These are phyloP conservation scores for Fraxinus velutina DNA, from an alignment of 305 asterid species.

Conservation along the genomic window DNA sequence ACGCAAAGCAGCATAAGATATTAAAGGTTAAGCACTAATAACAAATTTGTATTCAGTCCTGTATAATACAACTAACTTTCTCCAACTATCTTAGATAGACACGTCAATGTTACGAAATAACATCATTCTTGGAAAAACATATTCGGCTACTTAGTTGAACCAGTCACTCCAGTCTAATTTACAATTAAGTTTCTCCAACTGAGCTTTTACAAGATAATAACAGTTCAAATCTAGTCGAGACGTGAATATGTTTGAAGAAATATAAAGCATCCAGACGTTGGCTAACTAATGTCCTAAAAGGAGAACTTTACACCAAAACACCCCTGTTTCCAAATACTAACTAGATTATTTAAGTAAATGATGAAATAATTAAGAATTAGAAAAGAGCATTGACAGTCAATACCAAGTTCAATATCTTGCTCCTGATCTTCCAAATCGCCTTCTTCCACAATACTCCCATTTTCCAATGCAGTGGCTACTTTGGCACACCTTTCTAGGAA, in stretches of 20 bases:
- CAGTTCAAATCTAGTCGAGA: not conserved
- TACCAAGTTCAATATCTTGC: conserved; percentile 39
- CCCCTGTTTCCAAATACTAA: not conserved
- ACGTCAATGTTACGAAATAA: not conserved
- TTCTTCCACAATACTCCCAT: conserved; percentile 36
- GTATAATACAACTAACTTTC: not conserved
- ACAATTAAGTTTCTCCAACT: not conserved
- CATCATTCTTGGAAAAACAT: not conserved
- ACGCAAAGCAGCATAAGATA: not conserved
- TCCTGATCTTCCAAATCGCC: conserved; percentile 45
- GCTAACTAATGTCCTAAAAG: not conserved
- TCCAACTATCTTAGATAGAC: not conserved
- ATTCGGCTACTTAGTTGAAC: not conserved
- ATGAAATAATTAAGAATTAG: not conserved
- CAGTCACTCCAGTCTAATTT: not conserved
- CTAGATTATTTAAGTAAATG: not conserved
- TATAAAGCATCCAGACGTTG: not conserved
- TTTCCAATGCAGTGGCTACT: conserved; percentile 36
- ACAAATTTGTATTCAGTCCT: not conserved
- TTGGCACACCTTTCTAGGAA: conserved; percentile 41
- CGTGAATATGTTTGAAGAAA: not conserved
- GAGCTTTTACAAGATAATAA: not conserved
- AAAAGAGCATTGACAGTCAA: conserved; percentile 15
- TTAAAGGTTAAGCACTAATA: not conserved
- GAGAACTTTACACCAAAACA: not conserved